phyloP scores from a whole-genome alignment of 805 yeast species.

The Sugiyamaella qingdaonensis region DNA sequence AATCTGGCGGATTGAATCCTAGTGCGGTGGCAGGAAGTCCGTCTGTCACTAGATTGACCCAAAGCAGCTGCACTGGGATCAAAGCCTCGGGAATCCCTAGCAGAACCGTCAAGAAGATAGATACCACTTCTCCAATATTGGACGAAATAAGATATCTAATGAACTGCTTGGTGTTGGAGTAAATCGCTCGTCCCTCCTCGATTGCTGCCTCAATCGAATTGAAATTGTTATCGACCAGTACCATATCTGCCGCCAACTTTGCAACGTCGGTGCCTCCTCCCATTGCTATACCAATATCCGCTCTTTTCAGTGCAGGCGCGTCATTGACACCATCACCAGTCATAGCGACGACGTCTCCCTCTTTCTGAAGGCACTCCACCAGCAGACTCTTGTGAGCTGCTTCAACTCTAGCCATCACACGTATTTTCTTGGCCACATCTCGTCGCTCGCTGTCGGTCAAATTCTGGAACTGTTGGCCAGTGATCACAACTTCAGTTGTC shows the following conservation, averaged over 20 bases:
- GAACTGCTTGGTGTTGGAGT: conserved; percentile 41
- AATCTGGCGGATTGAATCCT: conserved; percentile 45
- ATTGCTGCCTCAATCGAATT: conserved; percentile 55
- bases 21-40: conserved; percentile 59
- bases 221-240: conserved; percentile 51
- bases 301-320: conserved; percentile 55
- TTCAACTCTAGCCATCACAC: conserved; percentile 52
- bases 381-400: conserved; percentile 51
- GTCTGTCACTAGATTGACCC: conserved; percentile 56
- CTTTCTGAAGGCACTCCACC: conserved; percentile 43
- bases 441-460: conserved; percentile 36
- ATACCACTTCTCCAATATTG: conserved; percentile 55
- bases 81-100: conserved; percentile 50
- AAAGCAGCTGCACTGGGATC: conserved; percentile 54
- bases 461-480: conserved; percentile 37
- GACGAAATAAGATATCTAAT: conserved; percentile 45
- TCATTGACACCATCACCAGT: conserved; percentile 61
- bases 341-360: conserved; percentile 54
- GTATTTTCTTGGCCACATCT: conserved; percentile 43
- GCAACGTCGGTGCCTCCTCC: conserved; percentile 62
- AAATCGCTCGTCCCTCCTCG: conserved; percentile 51
- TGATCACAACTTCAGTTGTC: conserved; percentile 38
- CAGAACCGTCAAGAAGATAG: conserved; percentile 51
- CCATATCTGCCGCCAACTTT: conserved; percentile 54
- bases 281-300: conserved; percentile 60